Conservation (phyloP, 495 filamentous ascomycete species). For the Penicillium verhagenii region DNA sequence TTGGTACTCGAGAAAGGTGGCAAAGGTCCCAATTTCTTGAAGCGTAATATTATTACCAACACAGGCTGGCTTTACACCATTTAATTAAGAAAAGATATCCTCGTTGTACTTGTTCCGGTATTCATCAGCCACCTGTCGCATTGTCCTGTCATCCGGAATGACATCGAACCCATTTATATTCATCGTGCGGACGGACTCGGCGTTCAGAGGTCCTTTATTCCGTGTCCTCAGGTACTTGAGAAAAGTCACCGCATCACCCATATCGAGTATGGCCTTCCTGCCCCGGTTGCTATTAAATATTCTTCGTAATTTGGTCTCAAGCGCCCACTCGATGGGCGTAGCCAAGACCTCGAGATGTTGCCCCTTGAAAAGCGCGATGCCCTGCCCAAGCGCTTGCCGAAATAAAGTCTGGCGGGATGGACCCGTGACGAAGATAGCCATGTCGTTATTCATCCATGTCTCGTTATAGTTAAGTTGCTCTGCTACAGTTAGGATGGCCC, state of each 20-base stretch:
- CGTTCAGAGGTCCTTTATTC: slow-evolving; percentile 22
- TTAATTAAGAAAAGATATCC: slow-evolving; percentile 17
- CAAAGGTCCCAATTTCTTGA: slow-evolving; percentile 21
- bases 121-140: slow-evolving; percentile 22
- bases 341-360: slow-evolving; percentile 23
- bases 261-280: slow-evolving; percentile 12
- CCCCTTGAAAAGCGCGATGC: slow-evolving; percentile 27
- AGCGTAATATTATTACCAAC: slow-evolving; percentile 33
- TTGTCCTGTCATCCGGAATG: slow-evolving; percentile 23
- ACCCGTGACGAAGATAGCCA: slow-evolving; percentile 30
- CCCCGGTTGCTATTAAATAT: slow-evolving; percentile 13
- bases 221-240: slow-evolving; percentile 20
- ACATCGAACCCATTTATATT: slow-evolving; percentile 27
- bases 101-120: slow-evolving; percentile 24
- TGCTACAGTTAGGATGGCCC: slow-evolving; percentile 17
- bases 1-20: slow-evolving; percentile 29
- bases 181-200: slow-evolving; percentile 26
- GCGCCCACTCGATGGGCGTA: slow-evolving; percentile 33
- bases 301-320: slow-evolving; percentile 33
- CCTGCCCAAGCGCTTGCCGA: slow-evolving; percentile 23
- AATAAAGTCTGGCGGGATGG: slow-evolving; percentile 18
- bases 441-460: slow-evolving; percentile 30
- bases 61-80: slow-evolving; percentile 33
- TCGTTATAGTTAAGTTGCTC: slow-evolving; percentile 15
- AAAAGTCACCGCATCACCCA: slow-evolving; percentile 29